These are phyloP conservation scores for Ilyonectria sp. DNA, from an alignment of 2,329 filamentous ascomycete genomes.

Conservation along the genomic window DNA sequence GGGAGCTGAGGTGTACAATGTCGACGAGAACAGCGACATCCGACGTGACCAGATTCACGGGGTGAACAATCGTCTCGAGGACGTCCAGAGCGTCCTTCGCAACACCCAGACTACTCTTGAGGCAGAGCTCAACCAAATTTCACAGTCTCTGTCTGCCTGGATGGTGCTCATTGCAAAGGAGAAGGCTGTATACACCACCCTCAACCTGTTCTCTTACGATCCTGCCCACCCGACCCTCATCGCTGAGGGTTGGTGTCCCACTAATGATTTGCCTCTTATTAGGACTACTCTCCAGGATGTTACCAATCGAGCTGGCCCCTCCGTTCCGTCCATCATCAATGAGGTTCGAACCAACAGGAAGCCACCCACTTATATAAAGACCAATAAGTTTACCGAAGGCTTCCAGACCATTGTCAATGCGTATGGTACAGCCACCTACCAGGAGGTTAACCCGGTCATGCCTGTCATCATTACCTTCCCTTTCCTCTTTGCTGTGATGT, in stretches of 20 bases:
- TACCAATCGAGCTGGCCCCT: slow-evolving; percentile 93
- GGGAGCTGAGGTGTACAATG: slow-evolving; percentile 94
- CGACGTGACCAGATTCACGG: slow-evolving; percentile 97
- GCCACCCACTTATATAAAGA: slow-evolving; percentile 96
- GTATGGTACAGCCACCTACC: slow-evolving; percentile 97
- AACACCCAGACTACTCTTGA: slow-evolving; percentile 97
- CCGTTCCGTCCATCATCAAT: slow-evolving; percentile 98
- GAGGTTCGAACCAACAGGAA: slow-evolving; percentile 98
- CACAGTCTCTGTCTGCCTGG: slow-evolving; percentile 93
- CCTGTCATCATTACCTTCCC: slow-evolving; percentile 98
- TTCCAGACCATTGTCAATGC: slow-evolving; percentile 99
- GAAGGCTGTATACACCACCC: slow-evolving; percentile 95
- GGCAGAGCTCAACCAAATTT: slow-evolving; percentile 93
- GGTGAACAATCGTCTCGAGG: slow-evolving; percentile 92
- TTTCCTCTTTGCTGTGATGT: slow-evolving; percentile 99
- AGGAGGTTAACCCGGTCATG: slow-evolving; percentile 95
- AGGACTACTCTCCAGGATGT: slow-evolving; percentile 96
- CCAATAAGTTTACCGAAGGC: slow-evolving; percentile 97
- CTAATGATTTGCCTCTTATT: slow-evolving; percentile 89
- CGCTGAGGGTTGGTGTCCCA: slow-evolving; percentile 97
- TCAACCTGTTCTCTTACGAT: slow-evolving; percentile 98
- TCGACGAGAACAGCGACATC: slow-evolving; percentile 97
- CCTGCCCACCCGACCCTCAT: slow-evolving; percentile 96
- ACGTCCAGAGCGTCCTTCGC: slow-evolving; percentile 90
- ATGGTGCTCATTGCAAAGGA: slow-evolving; percentile 98